Conservation (phyloP, 2,329 filamentous ascomycete species). For the Huntiella decipiens region DNA sequence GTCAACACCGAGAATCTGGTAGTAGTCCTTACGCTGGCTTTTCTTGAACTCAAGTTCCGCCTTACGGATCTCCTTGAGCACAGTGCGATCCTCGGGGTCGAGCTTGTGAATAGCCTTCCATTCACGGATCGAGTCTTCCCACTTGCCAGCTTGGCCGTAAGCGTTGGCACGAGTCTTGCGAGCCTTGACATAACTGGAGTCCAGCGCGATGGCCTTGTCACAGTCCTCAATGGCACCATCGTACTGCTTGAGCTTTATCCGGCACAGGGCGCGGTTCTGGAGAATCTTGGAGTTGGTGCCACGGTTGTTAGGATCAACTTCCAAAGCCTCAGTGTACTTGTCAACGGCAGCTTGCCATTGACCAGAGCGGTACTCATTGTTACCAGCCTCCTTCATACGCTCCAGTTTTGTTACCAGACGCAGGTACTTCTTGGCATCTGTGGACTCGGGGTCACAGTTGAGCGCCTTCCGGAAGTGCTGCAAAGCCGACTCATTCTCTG, state of each 20-base stretch:
- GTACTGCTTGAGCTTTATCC: constrained; percentile 68
- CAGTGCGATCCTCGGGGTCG: constrained; percentile 61
- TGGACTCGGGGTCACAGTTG: constrained; percentile 79
- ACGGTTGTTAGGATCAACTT: constrained; percentile 73
- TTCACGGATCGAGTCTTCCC: constrained; percentile 80
- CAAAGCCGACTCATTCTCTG: constrained; percentile 87
- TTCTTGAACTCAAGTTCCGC: constrained; percentile 96
- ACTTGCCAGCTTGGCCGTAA: constrained; percentile 63
- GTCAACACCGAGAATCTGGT: constrained; percentile 80
- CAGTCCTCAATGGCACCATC: constrained; percentile 69
- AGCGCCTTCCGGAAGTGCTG: constrained; percentile 83
- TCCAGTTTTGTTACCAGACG: constrained; percentile 82
- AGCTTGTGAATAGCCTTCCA: constrained; percentile 72
- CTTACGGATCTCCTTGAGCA: constrained; percentile 68
- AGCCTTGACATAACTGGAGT: constrained; percentile 73
- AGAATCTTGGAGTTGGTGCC: constrained; percentile 87
- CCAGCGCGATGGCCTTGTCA: constrained; percentile 63
- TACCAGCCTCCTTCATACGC: constrained; percentile 85
- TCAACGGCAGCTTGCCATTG: constrained; percentile 64
- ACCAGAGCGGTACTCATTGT: constrained; percentile 71
- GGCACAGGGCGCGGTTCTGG: constrained; percentile 79
- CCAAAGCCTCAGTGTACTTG: constrained; percentile 65
- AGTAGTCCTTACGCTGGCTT: constrained; percentile 92
- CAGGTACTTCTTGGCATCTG: constrained; percentile 71
- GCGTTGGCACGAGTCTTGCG: constrained; percentile 89